Evolutionary conservation across 331 rosid genomes (phyloP), one percentile per base, ranked within the genome.

Genomic region (Arachis monticola): DNA sequence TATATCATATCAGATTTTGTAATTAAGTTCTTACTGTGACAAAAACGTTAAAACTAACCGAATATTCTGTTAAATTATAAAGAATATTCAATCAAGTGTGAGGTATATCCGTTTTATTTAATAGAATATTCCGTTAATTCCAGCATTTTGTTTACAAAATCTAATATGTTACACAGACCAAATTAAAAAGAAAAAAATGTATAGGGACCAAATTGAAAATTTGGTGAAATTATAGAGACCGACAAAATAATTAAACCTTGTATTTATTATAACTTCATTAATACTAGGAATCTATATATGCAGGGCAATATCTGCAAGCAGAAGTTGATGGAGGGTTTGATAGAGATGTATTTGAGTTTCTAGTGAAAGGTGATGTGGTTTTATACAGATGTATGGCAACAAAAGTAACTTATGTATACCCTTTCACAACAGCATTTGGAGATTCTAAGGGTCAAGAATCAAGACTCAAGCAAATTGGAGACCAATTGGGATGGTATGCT

Each of bases 401-500:
- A 35, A 94, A 92, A 78, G 97, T 94, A 69, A 87, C 95, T 6
- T 94, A 87, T 11, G 70, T 92, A 75, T 94, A 94, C 75, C 97
- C 99, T 27, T 94, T 94, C 86, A 92, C 99, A 11, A 90, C 97
- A 7, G 92, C 97, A 50, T 84, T 94, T 0, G 97, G 97, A 60
- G 92, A 94, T 83, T 94, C 99, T 56, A 86, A 91, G 79, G 99
- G 99, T 67, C 96, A 94, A 77, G 92, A 94, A 82, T 95, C 81
- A 69, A 84, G 89, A 51, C 82, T 94, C 70, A 87, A 90, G 78
- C 91, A 81, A 80, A 92, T 94, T 51, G 79, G 83, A 32, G 92
- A 88, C 63, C 74, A 81, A 58, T 81, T 94, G 83, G 96, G 96
- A 45, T 92, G 97, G 98, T 90, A 80, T 83, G 91, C 96, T 80